Evolutionary conservation across 169 alveolate species (phyloP), one percentile per base, ranked within the genome.

Genomic region (Nephromyces sp.): DNA sequence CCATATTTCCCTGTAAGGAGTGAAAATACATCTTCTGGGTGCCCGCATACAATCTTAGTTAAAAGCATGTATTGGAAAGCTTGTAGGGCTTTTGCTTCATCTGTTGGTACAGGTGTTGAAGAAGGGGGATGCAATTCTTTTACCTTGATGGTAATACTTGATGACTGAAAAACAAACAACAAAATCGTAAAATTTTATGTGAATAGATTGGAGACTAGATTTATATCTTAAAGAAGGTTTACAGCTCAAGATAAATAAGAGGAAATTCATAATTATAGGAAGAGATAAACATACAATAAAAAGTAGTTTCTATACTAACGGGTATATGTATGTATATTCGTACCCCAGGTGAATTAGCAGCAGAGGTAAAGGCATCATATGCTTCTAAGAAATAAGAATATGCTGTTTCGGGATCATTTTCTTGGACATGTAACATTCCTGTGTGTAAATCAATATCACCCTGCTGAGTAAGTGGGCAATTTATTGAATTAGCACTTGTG

Each of bases 381-480:
- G 95, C 93, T 80, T 95, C 99, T 79, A 87, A 93, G 87, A 95
- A 93, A 81, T 95, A 95, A 27, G 98, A 93, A 79, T 89, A 95
- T n/a, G 97, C 93, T 22, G 98, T 93, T 68, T 89, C 87, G 75
- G 84, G 92, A 75, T 95, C 99, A 74, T 74, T 70, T 67, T 79
- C 89, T 35, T 75, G 76, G 1, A 76, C 81, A 6, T 71, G 66
- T 22, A 75, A 67, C 1, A 68, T 28, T 21, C 81, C 81, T 24
- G 75, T 72, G 68, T 31, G 74, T 67, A 70, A 79, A 80, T 93
- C 97, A 31, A 93, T 91, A 53, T 92, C 94, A 29, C 97, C 98
- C 84, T 95, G 95, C 30, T 92, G 81, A 29, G 86, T 69, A 3
- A 98, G 98, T 3, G 95, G 96, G 65, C 96, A 89, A 85, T 95